Evolutionary conservation across 1,284 basidiomycete species (phyloP), one percentile per base, ranked within the genome.

Genomic region (Cutaneotrichosporon sp.): DNA sequence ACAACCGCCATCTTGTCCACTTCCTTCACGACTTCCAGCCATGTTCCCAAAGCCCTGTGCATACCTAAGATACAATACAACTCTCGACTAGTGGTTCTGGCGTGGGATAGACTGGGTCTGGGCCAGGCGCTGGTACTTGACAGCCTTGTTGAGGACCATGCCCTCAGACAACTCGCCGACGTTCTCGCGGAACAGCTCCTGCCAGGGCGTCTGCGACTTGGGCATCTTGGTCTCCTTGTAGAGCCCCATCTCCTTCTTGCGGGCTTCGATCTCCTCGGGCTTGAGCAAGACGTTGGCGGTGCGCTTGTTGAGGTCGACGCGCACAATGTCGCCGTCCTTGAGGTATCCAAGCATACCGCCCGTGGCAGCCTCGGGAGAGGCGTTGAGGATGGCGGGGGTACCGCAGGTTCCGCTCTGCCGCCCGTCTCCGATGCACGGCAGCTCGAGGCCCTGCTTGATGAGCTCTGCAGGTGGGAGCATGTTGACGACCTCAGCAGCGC

Each of bases 361-460:
- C 0, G 71, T 68, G 0, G 74, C 75, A 0, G 79, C 79, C 67
- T 80, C 79, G 16, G 78, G 78, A 2, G 70, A 72, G 33, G 77
- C 77, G 60, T 80, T 78, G 53, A 80, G 72, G 65, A 80, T 80
- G 22, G 74, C 76, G 1, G 78, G 78, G 2, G 75, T 72, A 54
- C 77, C 78, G 31, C 71, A 74, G 18, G 78, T 80, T 8, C 78
- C 78, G n/a, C 67, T 70, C 68, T 80, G 78, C 11, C 78, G 64
- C 1, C 78, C 78, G 59, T 80, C 78, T 38, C 77, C 77, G 43
- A 80, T 76, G 54, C 77, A 79, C 13, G 78, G 78, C n/a, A 79
- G 66, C 66, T 79, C 77, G 51, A 78, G 73, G 18, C 78, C 78
- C 58, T 78, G 64, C 63, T 75, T 75, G 70, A 80, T 76, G 22